phyloP scores from a whole-genome alignment of 2,329 filamentous ascomycete species.

The Cryoendolithus antarcticus region DNA sequence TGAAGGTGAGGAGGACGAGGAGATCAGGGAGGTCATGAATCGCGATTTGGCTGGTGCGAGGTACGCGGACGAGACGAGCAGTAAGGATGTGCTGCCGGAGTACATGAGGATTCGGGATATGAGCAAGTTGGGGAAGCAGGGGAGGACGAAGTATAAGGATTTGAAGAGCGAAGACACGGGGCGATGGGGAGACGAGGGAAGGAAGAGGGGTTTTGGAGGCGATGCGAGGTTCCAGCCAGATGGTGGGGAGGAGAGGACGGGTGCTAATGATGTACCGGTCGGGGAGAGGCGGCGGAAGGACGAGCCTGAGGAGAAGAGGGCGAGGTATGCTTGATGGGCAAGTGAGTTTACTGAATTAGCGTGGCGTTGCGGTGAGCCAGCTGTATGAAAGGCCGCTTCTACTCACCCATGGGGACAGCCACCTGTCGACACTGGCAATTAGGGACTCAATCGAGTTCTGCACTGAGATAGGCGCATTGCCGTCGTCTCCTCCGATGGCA shows the following conservation, averaged over 20 bases:
- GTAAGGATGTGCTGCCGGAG: conserved; percentile 73
- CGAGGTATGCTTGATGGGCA: conserved; percentile 25
- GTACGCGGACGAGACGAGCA: conserved; percentile 71
- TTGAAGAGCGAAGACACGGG: conserved; percentile 85
- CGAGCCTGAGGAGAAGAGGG: conserved; percentile 33
- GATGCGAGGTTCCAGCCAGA: conserved; percentile 57
- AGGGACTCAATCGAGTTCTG: too few relatives aligned
- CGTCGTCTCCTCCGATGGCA: too few relatives aligned
- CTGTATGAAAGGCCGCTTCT: too few relatives aligned
- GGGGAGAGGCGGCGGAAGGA: conserved; percentile 45
- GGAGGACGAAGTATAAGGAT: conserved; percentile 80
- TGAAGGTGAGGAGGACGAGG: conserved; percentile 42
- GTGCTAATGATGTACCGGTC: conserved; percentile 59
- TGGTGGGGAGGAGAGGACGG: conserved; percentile 40
- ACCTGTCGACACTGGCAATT: too few relatives aligned
- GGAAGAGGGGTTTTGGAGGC: conserved; percentile 35
- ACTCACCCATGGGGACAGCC: too few relatives aligned
- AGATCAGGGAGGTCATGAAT: conserved; percentile 64
- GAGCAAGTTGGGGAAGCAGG: conserved; percentile 87
- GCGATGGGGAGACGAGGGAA: conserved; percentile 58
- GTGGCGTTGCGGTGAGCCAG: too few relatives aligned
- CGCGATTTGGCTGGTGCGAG: conserved; percentile 76
- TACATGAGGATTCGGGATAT: conserved; percentile 88
- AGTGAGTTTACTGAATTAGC: too few relatives aligned
- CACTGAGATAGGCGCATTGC: too few relatives aligned